phyloP scores from a whole-genome alignment of 208 protist genomes.

The Strigomonas galati region DNA sequence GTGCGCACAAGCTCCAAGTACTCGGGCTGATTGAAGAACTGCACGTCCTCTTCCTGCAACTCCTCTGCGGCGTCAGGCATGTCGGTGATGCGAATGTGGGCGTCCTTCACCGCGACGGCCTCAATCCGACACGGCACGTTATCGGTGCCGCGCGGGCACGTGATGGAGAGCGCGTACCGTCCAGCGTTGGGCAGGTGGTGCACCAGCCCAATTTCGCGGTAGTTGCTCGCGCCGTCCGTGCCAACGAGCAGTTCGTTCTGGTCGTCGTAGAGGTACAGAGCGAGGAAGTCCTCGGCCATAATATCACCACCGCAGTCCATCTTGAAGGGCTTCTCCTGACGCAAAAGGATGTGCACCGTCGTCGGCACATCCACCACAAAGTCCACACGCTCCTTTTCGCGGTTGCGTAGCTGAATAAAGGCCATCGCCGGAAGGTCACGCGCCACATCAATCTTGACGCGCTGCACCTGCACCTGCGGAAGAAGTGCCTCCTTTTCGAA shows the following conservation, averaged over 20 bases:
- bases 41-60: constrained; percentile 59
- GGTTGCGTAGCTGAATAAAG: constrained; percentile 46
- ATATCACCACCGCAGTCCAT: constrained; percentile 42
- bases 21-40: constrained; percentile 62
- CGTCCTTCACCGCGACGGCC: constrained; percentile 46
- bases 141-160: constrained; percentile 39
- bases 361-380: constrained; percentile 69
- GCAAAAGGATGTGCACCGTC: constrained; percentile 71
- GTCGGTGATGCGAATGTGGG: constrained; percentile 62
- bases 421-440: constrained; percentile 62
- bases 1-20: constrained; percentile 55
- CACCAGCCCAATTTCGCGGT: constrained; percentile 74
- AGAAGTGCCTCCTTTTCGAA: constrained; percentile 30
- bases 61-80: constrained; percentile 47
- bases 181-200: constrained; percentile 48
- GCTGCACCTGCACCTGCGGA: constrained; percentile 24
- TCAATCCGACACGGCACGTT: constrained; percentile 63
- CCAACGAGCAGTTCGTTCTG: constrained; percentile 51
- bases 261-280: constrained; percentile 68
- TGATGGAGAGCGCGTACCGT: constrained; percentile 62
- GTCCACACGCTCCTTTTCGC: constrained; percentile 59
- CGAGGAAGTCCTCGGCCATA: constrained; percentile 64
- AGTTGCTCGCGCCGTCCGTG: constrained; percentile 54
- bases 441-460: constrained; percentile 50
- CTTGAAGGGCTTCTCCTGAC: constrained; percentile 65